These are phyloP conservation scores for Exophiala sp. DNA, from an alignment of 2,329 filamentous ascomycete species.

Conservation along the genomic window DNA sequence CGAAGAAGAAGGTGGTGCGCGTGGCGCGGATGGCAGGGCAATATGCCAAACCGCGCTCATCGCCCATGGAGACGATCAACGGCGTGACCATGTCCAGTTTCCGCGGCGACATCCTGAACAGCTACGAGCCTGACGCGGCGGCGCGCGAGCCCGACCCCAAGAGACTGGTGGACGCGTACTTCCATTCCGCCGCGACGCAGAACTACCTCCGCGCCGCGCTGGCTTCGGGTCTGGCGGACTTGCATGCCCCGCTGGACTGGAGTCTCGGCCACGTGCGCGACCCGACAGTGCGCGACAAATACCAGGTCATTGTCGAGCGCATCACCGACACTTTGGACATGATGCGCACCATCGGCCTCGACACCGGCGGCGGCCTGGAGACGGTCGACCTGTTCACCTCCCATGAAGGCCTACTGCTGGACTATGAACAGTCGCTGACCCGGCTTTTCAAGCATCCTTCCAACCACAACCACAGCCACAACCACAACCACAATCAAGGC, in stretches of 20 bases:
- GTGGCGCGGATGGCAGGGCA: conserved; percentile 96
- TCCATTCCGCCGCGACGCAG: conserved; percentile 87
- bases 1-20: conserved; percentile 74
- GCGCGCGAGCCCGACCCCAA: conserved; percentile 74
- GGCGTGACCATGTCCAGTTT: conserved; percentile 82
- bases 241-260: conserved; percentile 93
- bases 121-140: conserved; percentile 60
- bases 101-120: conserved; percentile 92
- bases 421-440: conserved; percentile 88
- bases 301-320: conserved; percentile 73
- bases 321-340: conserved; percentile 90
- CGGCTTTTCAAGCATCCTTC: conserved; percentile 63
- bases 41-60: conserved; percentile 92
- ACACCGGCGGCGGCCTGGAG: conserved; percentile 74
- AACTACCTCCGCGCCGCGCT: conserved; percentile 87
- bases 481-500: conserved; percentile 27
- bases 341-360: conserved; percentile 87
- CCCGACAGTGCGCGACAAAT: conserved; percentile 74
- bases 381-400: conserved; percentile 94
- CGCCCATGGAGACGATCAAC: conserved; percentile 73
- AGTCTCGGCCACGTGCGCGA: conserved; percentile 85
- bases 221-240: conserved; percentile 81
- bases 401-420: conserved; percentile 87
- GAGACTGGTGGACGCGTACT: conserved; percentile 84
- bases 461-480: no score